Percentiles rank a stretch among this genome's conserved stretches.
Evolutionary conservation across 371 early-diverging fungal genomes (phyloP).

Genomic region (Mucor irregularis): DNA sequence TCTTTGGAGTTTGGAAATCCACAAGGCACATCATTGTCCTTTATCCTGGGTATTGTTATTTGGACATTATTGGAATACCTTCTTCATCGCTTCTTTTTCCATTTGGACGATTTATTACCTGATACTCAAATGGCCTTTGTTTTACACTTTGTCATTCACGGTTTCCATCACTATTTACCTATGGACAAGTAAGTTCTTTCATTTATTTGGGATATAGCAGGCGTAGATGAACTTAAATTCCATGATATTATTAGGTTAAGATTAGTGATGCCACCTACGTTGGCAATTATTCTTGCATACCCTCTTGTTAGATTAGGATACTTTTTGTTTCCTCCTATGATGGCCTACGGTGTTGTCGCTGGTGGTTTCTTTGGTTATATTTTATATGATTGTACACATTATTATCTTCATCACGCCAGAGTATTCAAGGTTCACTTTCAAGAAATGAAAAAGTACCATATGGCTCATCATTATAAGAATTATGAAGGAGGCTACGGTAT

Average conservation of each 20-base stretch:
- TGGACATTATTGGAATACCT: slow-evolving; percentile 85
- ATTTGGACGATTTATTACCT: slow-evolving; percentile 84
- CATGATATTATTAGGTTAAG: slow-evolving; percentile 61
- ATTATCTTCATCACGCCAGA: slow-evolving; percentile 92
- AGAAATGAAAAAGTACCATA: slow-evolving; percentile 91
- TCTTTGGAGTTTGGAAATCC: slow-evolving; percentile 15
- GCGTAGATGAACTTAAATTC: background rate
- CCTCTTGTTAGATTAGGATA: slow-evolving; percentile 63
- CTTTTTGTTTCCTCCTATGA: slow-evolving; percentile 47
- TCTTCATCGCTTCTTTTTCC: slow-evolving; percentile 91
- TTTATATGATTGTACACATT: slow-evolving; percentile 89
- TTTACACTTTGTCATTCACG: slow-evolving; percentile 86
- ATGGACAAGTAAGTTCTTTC: slow-evolving; percentile 77
- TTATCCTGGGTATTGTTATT: slow-evolving; percentile 65
- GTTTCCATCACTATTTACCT: slow-evolving; percentile 93
- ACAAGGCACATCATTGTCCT: slow-evolving; percentile 24
- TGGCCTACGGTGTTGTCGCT: slow-evolving; percentile 66
- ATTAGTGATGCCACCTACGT: slow-evolving; percentile 94
- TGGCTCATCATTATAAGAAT: slow-evolving; percentile 95
- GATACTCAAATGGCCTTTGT: slow-evolving; percentile 73
- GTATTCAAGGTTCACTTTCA: slow-evolving; percentile 71
- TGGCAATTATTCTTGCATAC: slow-evolving; percentile 65
- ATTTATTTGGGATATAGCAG: background rate
- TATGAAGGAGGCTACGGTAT: slow-evolving; percentile 89
- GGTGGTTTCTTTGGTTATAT: slow-evolving; percentile 89